Base-by-base conservation (phyloP, 2,329 filamentous ascomycete species). In the Pyrenophora seminiperda region DNA sequence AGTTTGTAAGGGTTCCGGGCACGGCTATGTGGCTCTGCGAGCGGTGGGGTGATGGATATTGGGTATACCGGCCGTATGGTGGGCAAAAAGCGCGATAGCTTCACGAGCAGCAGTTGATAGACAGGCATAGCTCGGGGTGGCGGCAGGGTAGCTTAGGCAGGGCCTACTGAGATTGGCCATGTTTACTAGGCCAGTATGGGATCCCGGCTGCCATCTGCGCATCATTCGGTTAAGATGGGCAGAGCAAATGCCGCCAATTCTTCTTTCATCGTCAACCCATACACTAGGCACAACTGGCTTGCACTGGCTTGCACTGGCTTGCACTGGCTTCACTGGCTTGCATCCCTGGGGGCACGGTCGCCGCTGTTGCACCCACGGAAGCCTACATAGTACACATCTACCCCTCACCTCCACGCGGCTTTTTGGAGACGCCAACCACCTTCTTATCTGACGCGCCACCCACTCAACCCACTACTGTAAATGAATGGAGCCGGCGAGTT, bases 401-500 rank as follows among this genome's bases (percentile, higher is more conserved):
- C 58, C 58, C 61, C 58, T 61, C 61, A 52, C 49, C 42, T 47
- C 48, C 39, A 36, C 41, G 45, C 45, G 39, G 31, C 44, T 41
- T 42, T 46, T 47, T 40, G 47, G 48, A 41, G 49, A 46, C 39
- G 56, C 33, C 52, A 49, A 42, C 56, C 56, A 48, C 54, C 44
- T 37, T 56, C 30, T 47, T 42, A 27, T 56, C 51, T 49, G 40
- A 56, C 59, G 55, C 62, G 58, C 63, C 59, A 53, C 54, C 54
- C 43, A 52, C 54, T 58, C 56, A 60, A 52, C 53, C 50, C 57
- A 52, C 61, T 61, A 56, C 55, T 59, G 64, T 70, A 68, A 62
- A 74, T 75, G 72, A 67, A 75, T 74, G 72, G 72, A 73, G 69
- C 65, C 66, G 65, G 62, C 62, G 62, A 61, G 54, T 49, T 60